Percentiles rank a stretch among this genome's conserved stretches.
These are phyloP conservation scores for Ananas comosus DNA, from an alignment of 176 grass and related monocot species.

Conservation along the genomic window DNA sequence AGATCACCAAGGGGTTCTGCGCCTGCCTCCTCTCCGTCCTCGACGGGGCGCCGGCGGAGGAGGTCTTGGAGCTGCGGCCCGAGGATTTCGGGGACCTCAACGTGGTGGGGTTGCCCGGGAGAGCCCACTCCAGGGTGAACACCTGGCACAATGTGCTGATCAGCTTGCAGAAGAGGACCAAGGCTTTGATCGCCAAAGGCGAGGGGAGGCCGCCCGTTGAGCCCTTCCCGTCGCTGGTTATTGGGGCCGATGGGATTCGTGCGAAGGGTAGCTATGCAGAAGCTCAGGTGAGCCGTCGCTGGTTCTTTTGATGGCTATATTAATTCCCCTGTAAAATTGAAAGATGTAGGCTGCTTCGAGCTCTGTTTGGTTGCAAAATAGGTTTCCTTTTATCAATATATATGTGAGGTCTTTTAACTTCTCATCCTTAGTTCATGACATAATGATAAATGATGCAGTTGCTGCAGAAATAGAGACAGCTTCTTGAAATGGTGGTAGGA, in stretches of 20 bases:
- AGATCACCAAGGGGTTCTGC: constrained; percentile 85
- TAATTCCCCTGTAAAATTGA: background rate
- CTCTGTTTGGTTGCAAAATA: background rate
- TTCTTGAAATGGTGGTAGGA: background rate
- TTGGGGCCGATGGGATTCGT: constrained; percentile 47
- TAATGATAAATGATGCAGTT: background rate
- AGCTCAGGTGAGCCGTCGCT: constrained; percentile 52
- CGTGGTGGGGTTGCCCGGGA: constrained; percentile 26
- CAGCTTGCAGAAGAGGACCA: constrained; percentile 82
- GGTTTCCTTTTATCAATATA: background rate
- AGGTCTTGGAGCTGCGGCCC: constrained; percentile 52
- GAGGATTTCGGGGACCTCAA: constrained; percentile 57
- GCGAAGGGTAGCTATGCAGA: constrained; percentile 81
- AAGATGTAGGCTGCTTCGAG: background rate
- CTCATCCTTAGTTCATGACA: too few species aligned
- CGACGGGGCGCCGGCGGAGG: constrained; percentile 55
- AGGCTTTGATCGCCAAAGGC: constrained; percentile 39
- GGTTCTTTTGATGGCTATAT: constrained; percentile 3
- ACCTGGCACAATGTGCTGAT: constrained; percentile 93
- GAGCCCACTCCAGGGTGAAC: constrained; percentile 51
- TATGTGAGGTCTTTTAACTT: too few species aligned
- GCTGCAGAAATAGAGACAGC: background rate
- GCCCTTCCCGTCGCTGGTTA: constrained; percentile 85
- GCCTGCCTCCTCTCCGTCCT: constrained; percentile 64
- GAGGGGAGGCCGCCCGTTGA: constrained; percentile 47